A percentile compares a stretch with the other conserved stretches of the same genome.
Evolutionary conservation across 2,329 filamentous ascomycete genomes (phyloP).

Genomic region (Aspergillus chevalieri): DNA sequence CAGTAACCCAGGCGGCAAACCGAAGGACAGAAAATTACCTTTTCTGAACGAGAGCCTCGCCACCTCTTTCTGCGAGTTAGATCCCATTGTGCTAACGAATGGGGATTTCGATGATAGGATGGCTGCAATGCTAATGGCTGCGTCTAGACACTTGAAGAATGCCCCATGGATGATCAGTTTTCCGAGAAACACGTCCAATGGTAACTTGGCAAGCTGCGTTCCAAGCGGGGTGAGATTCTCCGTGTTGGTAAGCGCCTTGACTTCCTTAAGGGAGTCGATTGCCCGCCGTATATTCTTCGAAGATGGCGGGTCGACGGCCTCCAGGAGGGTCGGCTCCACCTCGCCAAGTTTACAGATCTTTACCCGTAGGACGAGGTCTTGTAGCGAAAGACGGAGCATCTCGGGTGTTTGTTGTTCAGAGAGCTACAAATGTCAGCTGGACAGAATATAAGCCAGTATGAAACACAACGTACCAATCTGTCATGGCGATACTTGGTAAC

Average conservation of each 20-base stretch:
- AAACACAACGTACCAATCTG: slow-evolving; percentile 41
- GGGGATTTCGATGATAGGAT: slow-evolving; percentile 93
- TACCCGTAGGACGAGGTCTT: slow-evolving; percentile 90
- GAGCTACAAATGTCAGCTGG: slow-evolving; percentile 47
- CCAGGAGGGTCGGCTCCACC: slow-evolving; percentile 80
- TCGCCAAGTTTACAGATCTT: slow-evolving; percentile 96
- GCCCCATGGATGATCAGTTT: slow-evolving; percentile 84
- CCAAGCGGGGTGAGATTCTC: slow-evolving; percentile 87
- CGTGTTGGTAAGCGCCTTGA: slow-evolving; percentile 71
- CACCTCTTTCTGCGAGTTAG: slow-evolving; percentile 73
- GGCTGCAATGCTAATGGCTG: slow-evolving; percentile 83
- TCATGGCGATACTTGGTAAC: slow-evolving; percentile 90
- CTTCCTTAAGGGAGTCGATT: slow-evolving; percentile 87
- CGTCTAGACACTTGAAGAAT: slow-evolving; percentile 86
- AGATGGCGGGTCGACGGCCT: slow-evolving; percentile 84
- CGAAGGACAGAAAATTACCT: slow-evolving; percentile 31
- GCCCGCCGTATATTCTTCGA: slow-evolving; percentile 88
- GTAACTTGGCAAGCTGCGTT: slow-evolving; percentile 76
- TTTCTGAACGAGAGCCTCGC: slow-evolving; percentile 73
- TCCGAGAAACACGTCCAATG: slow-evolving; percentile 87
- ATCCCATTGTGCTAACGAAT: slow-evolving; percentile 79
- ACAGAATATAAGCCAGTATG: neutral
- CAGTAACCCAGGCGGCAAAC: neutral
- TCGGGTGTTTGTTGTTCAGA: slow-evolving; percentile 92
- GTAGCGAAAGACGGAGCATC: slow-evolving; percentile 86